These are phyloP conservation scores for Euphorbia pulcherrima DNA, from an alignment of 345 rosid species.

Conservation along the genomic window DNA sequence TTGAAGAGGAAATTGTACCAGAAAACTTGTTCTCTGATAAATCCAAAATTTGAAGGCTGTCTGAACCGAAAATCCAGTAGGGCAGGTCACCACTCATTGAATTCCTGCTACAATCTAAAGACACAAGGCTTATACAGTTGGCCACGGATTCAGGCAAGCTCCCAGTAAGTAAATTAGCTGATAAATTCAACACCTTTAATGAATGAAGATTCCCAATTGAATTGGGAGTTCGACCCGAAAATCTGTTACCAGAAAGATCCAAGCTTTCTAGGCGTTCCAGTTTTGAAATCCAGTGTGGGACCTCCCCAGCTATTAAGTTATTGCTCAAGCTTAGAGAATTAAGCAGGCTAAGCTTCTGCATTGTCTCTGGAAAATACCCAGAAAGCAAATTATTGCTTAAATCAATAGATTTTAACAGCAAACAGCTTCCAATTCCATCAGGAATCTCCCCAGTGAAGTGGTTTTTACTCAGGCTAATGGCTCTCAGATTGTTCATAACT, in stretches of 20 bases:
- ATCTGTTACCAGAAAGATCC: conserved; percentile 73
- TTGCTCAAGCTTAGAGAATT: conserved; percentile 49
- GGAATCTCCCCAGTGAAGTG: conserved; percentile 54
- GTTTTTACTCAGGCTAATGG: conserved; percentile 56
- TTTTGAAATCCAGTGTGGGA: conserved; percentile 76
- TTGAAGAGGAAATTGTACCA: conserved; percentile 47
- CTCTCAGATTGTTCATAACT: conserved; percentile 59
- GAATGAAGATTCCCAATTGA: conserved; percentile 60
- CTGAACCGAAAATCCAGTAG: conserved; percentile 45
- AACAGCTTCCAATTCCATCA: conserved; percentile 69
- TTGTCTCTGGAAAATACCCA: conserved; percentile 55
- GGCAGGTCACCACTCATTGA: conserved; percentile 58
- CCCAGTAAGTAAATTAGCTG: conserved; percentile 56
- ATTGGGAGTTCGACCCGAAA: conserved; percentile 51
- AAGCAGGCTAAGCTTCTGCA: conserved; percentile 72
- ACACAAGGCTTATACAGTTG: conserved; percentile 49
- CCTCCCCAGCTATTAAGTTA: conserved; percentile 53
- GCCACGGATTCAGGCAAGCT: conserved; percentile 55
- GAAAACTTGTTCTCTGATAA: conserved; percentile 65
- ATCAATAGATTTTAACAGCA: conserved; percentile 60
- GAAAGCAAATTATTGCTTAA: conserved; percentile 67
- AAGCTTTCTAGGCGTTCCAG: conserved; percentile 64
- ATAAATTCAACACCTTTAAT: conserved; percentile 63
- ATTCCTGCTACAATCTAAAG: conserved; percentile 72
- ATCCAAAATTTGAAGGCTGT: conserved; percentile 64